Evolutionary conservation across 2,329 filamentous ascomycete genomes (phyloP).

Genomic region (Stagonosporopsis tanaceti): DNA sequence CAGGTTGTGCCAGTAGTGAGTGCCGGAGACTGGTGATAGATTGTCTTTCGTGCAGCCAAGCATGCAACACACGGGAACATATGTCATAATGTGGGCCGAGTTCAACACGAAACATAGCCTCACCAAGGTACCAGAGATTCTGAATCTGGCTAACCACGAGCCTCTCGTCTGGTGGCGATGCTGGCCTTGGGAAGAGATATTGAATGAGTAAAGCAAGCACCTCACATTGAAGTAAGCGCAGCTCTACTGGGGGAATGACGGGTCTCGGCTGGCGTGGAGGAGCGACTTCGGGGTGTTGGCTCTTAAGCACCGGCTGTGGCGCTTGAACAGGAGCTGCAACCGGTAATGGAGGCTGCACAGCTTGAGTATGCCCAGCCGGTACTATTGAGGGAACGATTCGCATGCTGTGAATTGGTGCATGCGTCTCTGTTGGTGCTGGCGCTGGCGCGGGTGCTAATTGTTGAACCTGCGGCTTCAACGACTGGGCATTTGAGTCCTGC

Average conservation of each 20-base stretch:
- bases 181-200: constrained; percentile 39
- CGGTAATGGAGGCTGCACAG: constrained; percentile 18
- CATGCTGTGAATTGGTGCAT: constrained; percentile 24
- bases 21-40: constrained; percentile 39
- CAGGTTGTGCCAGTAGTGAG: constrained; percentile 33
- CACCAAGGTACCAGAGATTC: constrained; percentile 39
- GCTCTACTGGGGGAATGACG: constrained; percentile 21
- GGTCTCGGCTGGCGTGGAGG: constrained; percentile 18
- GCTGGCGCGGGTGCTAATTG: constrained; percentile 27
- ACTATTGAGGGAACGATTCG: constrained; percentile 25
- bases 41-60: constrained; percentile 44
- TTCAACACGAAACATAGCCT: constrained; percentile 36
- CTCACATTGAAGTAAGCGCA: constrained; percentile 44
- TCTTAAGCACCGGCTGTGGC: constrained; percentile 35
- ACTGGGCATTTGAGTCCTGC: constrained; percentile 29
- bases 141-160: constrained; percentile 38
- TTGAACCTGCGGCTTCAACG: constrained; percentile 24
- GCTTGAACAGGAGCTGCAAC: constrained; percentile 12
- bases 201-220: constrained; percentile 42
- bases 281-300: constrained; percentile 31
- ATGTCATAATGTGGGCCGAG: constrained; percentile 38
- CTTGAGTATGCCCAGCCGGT: constrained; percentile 14
- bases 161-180: constrained; percentile 35
- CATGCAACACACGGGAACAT: constrained; percentile 37
- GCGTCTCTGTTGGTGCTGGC: constrained; percentile 12